Percentiles rank a stretch among this genome's conserved stretches.
Evolutionary conservation across 2,329 filamentous ascomycete species (phyloP).

Genomic region (Chrysosporium keratinophilum): DNA sequence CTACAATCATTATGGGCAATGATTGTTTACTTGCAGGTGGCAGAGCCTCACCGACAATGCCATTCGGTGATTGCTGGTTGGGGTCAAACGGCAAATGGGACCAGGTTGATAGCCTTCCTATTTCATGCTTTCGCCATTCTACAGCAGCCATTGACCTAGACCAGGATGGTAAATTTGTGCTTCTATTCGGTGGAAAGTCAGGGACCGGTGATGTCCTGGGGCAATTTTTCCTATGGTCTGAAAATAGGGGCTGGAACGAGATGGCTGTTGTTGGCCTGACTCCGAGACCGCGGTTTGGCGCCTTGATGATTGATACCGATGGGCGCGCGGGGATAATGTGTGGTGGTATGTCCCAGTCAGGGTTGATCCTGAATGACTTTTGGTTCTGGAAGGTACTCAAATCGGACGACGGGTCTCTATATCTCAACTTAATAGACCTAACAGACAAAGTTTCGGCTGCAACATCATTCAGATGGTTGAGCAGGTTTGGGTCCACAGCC

Average conservation of each 20-base stretch:
- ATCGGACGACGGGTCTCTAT: slow-evolving; percentile 25
- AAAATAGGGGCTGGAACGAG: slow-evolving; percentile 41
- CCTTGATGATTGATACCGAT: slow-evolving; percentile 36
- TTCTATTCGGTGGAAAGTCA: slow-evolving; percentile 55
- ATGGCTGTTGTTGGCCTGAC: slow-evolving; percentile 28
- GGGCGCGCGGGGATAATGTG: slow-evolving; percentile 51
- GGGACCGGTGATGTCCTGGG: slow-evolving; percentile 41
- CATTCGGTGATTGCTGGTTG: slow-evolving; percentile 66
- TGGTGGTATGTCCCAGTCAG: slow-evolving; percentile 60
- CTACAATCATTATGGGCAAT: slow-evolving; percentile 53
- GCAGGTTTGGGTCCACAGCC: slow-evolving; percentile 44
- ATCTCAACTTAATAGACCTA: slow-evolving; percentile 20
- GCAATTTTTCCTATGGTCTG: slow-evolving; percentile 47
- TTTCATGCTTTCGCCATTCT: slow-evolving; percentile 66
- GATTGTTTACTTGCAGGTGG: slow-evolving; percentile 64
- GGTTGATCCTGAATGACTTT: slow-evolving; percentile 51
- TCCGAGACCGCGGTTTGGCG: slow-evolving; percentile 47
- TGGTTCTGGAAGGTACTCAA: slow-evolving; percentile 54
- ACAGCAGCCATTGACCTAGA: slow-evolving; percentile 39
- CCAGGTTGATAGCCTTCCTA: slow-evolving; percentile 53
- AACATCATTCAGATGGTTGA: slow-evolving; percentile 25
- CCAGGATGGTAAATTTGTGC: slow-evolving; percentile 34
- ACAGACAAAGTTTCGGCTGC: slow-evolving; percentile 20
- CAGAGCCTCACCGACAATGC: slow-evolving; percentile 60
- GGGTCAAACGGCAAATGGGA: slow-evolving; percentile 55